Evolutionary conservation across 306 rosid species (phyloP), one percentile per base, ranked within the genome.

Genomic region (Crataegus laevigata): DNA sequence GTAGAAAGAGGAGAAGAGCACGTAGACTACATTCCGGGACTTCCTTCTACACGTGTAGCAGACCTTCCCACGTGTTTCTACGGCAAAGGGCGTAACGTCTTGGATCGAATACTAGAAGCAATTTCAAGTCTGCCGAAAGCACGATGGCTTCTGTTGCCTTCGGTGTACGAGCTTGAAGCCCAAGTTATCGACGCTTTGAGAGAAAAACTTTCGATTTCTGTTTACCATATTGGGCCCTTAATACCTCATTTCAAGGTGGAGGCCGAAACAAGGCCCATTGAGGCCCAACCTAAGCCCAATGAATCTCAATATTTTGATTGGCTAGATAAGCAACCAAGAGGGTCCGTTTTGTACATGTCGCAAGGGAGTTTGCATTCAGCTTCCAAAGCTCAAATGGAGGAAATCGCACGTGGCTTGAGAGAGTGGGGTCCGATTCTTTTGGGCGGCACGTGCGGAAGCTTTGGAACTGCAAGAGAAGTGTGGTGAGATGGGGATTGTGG

Each of bases 391-490:
- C 92, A 88, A 72, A 80, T 90, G 86, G 85, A 82, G 18, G 85
- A 75, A 75, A 85, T 90, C 54, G 79, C 73, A 6, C 77, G 70
- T 2, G 90, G 90, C 32, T 47, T 90, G 47, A 81, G 66, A 17
- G 6, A 82, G 85, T 9, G 66, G 65, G 0, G 19, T 81, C 32
- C 69, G 79, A 11, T 88, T 68, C 73, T 61, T 90, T 8, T 90
- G 90, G 86, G 90, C 81, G 82, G 83, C 87, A 38, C 82, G 92
- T 9, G 85, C 75, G 0, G 89, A 88, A 60, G 43, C 86, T 40
- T 25, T 85, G 66, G 24, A 78, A 74, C 3, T 52, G 47, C 65
- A 25, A 40, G 43, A 40, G 43, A 40, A 40, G 43, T 47, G 73
- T 90, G 93, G 66, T 36, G 74, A 55, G 36, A 11, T 42, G 51